These are phyloP conservation scores for Mortierella claussenii DNA, from an alignment of 192 early-diverging fungal genomes.

Conservation along the genomic window DNA sequence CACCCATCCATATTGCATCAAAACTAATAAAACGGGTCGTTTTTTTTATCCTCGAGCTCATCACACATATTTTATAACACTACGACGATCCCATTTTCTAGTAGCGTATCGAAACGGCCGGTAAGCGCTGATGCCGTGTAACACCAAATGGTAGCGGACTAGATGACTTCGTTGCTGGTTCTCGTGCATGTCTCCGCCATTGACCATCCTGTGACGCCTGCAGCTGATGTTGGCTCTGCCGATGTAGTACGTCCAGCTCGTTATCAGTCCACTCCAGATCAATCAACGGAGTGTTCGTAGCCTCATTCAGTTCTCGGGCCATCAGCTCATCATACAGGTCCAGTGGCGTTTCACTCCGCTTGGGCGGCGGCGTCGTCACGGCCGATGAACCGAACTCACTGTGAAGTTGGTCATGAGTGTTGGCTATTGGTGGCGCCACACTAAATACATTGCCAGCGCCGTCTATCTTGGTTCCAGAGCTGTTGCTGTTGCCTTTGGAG, in stretches of 20 bases:
- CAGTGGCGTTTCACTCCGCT: constrained; percentile 3
- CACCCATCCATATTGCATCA: too few species aligned
- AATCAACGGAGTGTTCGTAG: constrained; percentile 42
- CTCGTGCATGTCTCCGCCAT: constrained; percentile 47
- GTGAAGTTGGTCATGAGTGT: too few species aligned
- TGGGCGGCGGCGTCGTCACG: too few species aligned
- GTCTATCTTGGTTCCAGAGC: not conserved
- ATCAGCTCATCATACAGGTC: constrained; percentile 51
- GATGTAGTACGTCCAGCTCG: not conserved
- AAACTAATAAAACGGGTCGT: too few species aligned
- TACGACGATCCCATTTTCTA: too few species aligned
- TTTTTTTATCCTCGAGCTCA: too few species aligned
- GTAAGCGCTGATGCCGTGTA: constrained; percentile 20
- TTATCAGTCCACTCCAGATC: constrained; percentile 21
- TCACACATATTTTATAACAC: too few species aligned
- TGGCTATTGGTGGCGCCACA: not conserved
- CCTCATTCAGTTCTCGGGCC: constrained; percentile 39
- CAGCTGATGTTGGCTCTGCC: not conserved
- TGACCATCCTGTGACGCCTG: not conserved
- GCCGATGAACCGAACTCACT: too few species aligned
- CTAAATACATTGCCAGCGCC: not conserved
- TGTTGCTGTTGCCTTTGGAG: not conserved
- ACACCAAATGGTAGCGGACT: not conserved
- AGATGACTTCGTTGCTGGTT: constrained; percentile 32
- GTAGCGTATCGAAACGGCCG: constrained; percentile 20